Evolutionary conservation across 148 eudicot genomes (phyloP).

Genomic region (Camellia lanceoleosa): DNA sequence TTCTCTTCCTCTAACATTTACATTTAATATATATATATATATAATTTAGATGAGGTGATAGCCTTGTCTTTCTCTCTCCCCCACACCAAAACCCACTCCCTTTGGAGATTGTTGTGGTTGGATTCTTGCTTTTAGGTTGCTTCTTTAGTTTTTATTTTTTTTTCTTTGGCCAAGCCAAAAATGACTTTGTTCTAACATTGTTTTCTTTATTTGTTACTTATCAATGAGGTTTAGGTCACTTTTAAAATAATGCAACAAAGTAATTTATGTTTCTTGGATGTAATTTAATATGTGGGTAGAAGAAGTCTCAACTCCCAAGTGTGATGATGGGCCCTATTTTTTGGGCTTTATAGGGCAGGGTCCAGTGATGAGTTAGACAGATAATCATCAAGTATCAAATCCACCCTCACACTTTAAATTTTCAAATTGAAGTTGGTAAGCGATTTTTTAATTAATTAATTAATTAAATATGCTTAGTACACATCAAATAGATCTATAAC

Average conservation of each 20-base stretch:
- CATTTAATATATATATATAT: not conserved
- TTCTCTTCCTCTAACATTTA: no score
- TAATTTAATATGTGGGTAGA: not conserved
- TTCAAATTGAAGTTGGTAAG: not conserved
- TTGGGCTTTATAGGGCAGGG: not conserved
- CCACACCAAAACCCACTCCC: constrained; percentile 6
- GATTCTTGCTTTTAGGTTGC: not conserved
- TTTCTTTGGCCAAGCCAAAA: constrained; percentile 8
- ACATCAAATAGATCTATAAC: no score
- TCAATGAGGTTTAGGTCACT: constrained; percentile 11
- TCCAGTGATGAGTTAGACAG: not conserved
- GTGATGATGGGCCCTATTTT: constrained; percentile 6
- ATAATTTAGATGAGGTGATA: constrained; percentile 13
- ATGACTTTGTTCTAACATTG: not conserved
- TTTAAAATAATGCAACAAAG: not conserved
- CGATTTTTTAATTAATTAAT: not conserved
- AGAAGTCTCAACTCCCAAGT: not conserved
- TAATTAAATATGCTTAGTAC: no score
- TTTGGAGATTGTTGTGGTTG: constrained; percentile 3
- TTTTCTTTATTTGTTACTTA: constrained; percentile 8
- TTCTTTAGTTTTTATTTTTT: not conserved
- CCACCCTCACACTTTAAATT: not conserved
- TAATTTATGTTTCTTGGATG: not conserved
- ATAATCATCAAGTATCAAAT: not conserved
- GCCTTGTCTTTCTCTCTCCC: constrained; percentile 4